phyloP scores from a whole-genome alignment of 2,329 filamentous ascomycete species.

The Trichoderma sp. region DNA sequence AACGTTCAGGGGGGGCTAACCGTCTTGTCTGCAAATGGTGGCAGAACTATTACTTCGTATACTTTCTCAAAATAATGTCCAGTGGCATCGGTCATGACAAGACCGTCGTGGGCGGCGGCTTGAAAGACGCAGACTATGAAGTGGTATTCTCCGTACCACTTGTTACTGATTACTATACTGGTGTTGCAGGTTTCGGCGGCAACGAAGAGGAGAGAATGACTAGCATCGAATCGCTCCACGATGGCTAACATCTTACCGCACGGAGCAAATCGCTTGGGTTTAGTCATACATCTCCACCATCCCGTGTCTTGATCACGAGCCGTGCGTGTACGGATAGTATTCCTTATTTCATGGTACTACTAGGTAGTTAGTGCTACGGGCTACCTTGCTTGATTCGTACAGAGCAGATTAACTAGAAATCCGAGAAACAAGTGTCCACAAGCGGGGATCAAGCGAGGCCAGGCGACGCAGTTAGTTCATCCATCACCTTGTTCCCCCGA shows the following conservation, averaged over 20 bases:
- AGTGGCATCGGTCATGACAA: background rate
- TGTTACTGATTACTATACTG: too few species aligned
- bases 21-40: background rate
- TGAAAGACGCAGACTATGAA: background rate
- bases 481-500: background rate
- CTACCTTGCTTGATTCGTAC: background rate
- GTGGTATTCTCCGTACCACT: background rate
- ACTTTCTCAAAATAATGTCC: background rate
- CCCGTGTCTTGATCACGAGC: background rate
- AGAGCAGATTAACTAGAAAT: background rate
- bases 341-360: background rate
- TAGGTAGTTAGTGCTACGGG: background rate
- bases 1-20: background rate
- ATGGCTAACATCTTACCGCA: background rate
- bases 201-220: background rate
- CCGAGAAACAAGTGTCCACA: background rate
- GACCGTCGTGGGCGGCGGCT: background rate
- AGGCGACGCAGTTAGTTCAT: background rate
- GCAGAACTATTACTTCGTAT: background rate
- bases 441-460: background rate
- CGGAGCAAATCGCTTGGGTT: background rate
- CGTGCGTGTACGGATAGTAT: background rate
- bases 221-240: background rate
- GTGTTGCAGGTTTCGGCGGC: background rate
- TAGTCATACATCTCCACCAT: background rate